Conservation (phyloP, 129 eudicot species). For the Flaveria ramosissima region DNA sequence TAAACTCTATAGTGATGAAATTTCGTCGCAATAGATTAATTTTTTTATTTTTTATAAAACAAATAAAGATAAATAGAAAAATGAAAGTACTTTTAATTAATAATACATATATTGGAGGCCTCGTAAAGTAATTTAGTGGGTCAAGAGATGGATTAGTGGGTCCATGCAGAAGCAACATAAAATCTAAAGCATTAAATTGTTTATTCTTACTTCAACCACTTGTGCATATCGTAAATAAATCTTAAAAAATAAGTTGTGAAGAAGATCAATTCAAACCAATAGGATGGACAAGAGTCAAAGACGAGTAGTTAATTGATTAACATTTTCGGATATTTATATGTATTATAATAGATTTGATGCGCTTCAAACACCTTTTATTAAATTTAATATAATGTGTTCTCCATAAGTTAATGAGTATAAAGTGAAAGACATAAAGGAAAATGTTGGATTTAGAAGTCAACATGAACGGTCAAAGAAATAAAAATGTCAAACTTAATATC, state of each 20-base stretch:
- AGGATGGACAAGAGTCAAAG: neutral
- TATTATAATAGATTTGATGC: neutral
- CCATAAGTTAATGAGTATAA: neutral
- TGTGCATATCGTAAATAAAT: neutral
- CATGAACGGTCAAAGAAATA: neutral
- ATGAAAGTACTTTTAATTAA: too few species aligned
- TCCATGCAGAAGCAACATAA: neutral
- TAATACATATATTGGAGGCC: too few species aligned
- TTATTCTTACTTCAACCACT: neutral
- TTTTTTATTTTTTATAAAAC: too few species aligned
- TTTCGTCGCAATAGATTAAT: too few species aligned
- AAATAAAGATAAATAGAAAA: too few species aligned
- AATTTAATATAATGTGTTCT: neutral
- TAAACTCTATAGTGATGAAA: too few species aligned
- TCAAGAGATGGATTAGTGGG: too few species aligned
- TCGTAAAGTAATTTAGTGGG: too few species aligned
- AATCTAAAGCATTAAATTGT: neutral
- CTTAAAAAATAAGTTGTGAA: neutral
- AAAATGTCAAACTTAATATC: neutral
- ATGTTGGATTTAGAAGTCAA: slow-evolving; percentile 9
- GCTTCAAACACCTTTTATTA: neutral
- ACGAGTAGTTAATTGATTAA: neutral
- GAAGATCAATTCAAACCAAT: slow-evolving; percentile 17
- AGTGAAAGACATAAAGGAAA: neutral
- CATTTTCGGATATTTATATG: neutral